Evolutionary conservation across 306 rosid genomes (phyloP).

Genomic region (Mucuna pruriens): DNA sequence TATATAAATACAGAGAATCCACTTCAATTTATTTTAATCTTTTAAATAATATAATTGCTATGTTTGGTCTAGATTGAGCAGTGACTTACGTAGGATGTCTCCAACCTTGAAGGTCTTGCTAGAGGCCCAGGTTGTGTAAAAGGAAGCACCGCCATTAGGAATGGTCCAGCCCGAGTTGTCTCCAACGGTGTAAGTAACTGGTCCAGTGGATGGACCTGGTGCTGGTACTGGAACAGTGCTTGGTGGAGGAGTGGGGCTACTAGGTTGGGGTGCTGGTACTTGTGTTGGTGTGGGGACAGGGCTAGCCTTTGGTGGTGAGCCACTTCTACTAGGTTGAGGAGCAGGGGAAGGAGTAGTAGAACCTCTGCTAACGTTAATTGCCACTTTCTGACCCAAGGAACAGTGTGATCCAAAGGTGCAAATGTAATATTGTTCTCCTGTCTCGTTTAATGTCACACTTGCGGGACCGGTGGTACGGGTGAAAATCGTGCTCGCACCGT

Average conservation of each 20-base stretch:
- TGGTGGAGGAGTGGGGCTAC: slow-evolving; percentile 23
- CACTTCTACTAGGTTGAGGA: slow-evolving; percentile 44
- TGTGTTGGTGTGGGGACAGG: slow-evolving; percentile 45
- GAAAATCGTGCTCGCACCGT: slow-evolving; percentile 23
- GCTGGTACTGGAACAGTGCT: slow-evolving; percentile 21
- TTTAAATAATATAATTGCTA: no score
- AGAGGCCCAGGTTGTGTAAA: slow-evolving; percentile 42
- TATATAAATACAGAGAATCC: no score
- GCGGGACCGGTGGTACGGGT: slow-evolving; percentile 40
- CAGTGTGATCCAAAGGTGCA: slow-evolving; percentile 60
- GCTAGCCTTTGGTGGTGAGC: slow-evolving; percentile 32
- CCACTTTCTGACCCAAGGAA: slow-evolving; percentile 55
- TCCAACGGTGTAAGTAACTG: slow-evolving; percentile 48
- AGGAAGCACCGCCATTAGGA: slow-evolving; percentile 1
- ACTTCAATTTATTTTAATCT: no score
- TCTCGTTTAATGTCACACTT: slow-evolving; percentile 35
- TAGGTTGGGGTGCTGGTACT: slow-evolving; percentile 33
- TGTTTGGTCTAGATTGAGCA: no score
- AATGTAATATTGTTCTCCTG: slow-evolving; percentile 63
- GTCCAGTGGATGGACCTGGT: slow-evolving; percentile 32
- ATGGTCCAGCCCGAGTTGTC: slow-evolving; percentile 38
- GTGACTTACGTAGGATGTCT: slow-evolving; percentile 46
- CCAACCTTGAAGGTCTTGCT: slow-evolving; percentile 44
- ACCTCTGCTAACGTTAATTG: slow-evolving; percentile 54
- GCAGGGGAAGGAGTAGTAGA: slow-evolving; percentile 49